Evolutionary conservation across 1,284 basidiomycete genomes (phyloP), one percentile per base, ranked within the genome.

Genomic region (Pseudozyma sp.): DNA sequence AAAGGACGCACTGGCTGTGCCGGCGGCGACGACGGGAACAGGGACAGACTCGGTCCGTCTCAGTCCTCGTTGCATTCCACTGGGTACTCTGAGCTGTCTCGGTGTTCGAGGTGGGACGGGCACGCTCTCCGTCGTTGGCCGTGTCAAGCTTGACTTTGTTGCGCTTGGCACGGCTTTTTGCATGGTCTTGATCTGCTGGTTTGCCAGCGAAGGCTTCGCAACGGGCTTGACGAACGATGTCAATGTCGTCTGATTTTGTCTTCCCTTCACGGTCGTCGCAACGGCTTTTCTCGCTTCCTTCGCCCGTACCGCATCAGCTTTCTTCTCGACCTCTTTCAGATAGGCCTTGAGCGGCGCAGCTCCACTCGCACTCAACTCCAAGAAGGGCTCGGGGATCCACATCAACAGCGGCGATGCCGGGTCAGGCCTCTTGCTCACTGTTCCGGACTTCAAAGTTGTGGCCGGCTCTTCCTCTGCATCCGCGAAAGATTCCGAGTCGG

Each of bases 371-470:
- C 65, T 68, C 13, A 55, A 30, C 19, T 48, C 3, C 9, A 73
- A 57, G 5, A 73, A n/a, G 7, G 70, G 70, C 29, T 59, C 70
- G 0, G 70, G 52, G 4, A 73, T 68, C 70, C 70, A 73, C 50
- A 73, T 60, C n/a, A 64, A 30, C n/a, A 73, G 13, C 2, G 70
- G 57, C 8, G 49, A 46, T n/a, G 44, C 57, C 5, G 61, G 44
- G 5, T 33, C 30, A 16, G 45, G 35, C 24, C 29, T 44, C 30
- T 46, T 44, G 13, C 37, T 30, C 5, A 10, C 34, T n/a, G 1
- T 33, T 5, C 42, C 19, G 1, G 46, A 16, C 7, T 24, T 43
- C 24, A 19, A 9, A 9, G 30, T 42, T 16, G 7, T 17, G 7
- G 19, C 29, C 13, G 43, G 34, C 5, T 35, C 54, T 13, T 53